phyloP scores from a whole-genome alignment of 1,139 yeast genomes.

The Pichia sp. region DNA sequence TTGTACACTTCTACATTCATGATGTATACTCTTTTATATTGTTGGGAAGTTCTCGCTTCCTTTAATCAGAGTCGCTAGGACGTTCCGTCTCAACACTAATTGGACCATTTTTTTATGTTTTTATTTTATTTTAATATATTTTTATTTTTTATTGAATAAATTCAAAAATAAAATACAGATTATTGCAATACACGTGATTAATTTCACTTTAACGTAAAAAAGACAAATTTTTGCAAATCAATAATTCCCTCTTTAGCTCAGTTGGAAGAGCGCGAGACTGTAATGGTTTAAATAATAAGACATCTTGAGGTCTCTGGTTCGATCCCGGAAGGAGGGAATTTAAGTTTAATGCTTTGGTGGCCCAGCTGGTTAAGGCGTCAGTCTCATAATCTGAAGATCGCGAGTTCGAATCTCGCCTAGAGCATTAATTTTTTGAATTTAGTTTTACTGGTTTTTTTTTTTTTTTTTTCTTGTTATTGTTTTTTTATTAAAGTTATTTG shows the following conservation, averaged over 20 bases:
- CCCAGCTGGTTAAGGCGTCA: constrained; percentile 27
- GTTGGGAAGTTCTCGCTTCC: too few relatives aligned
- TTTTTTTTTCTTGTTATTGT: neutral
- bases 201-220: too few relatives aligned
- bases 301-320: constrained; percentile 22
- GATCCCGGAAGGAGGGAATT: constrained; percentile 19
- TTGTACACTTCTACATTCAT: too few relatives aligned
- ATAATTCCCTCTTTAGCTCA: constrained; percentile 20
- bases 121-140: too few relatives aligned
- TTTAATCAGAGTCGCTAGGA: too few relatives aligned
- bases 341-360: constrained; percentile 19
- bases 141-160: too few relatives aligned
- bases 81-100: too few relatives aligned
- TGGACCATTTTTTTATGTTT: too few relatives aligned
- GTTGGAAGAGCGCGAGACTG: constrained; percentile 23
- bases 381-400: constrained; percentile 26
- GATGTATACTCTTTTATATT: too few relatives aligned
- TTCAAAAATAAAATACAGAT: too few relatives aligned
- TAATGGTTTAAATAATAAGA: constrained; percentile 16
- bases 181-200: too few relatives aligned
- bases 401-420: constrained; percentile 26
- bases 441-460: neutral
- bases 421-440: constrained; percentile 12
- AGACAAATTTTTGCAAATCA: too few relatives aligned
- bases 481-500: neutral